Percentiles rank a stretch among this genome's conserved stretches.
Evolutionary conservation across 2,329 filamentous ascomycete genomes (phyloP).

Genomic region (Dryadomyces sulphureus): DNA sequence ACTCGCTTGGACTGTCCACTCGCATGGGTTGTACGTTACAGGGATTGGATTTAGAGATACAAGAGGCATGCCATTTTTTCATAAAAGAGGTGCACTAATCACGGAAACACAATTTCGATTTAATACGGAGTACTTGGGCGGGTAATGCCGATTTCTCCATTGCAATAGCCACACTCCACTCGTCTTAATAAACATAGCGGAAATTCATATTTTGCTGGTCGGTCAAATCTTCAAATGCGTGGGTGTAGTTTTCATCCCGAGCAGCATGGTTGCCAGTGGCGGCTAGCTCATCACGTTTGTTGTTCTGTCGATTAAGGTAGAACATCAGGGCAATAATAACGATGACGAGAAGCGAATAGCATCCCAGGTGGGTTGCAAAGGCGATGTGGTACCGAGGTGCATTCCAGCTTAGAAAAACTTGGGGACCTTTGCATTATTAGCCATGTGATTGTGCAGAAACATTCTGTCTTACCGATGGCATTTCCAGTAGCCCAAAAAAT

Average conservation of each 20-base stretch:
- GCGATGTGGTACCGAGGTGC: slow-evolving; percentile 54
- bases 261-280: slow-evolving; percentile 24
- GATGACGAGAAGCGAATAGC: slow-evolving; percentile 46
- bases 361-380: slow-evolving; percentile 54
- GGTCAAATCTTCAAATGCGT: slow-evolving; percentile 49
- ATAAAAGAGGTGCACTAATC: too few species aligned
- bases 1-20: too few species aligned
- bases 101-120: too few species aligned
- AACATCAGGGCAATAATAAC: slow-evolving; percentile 43
- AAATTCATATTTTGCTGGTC: slow-evolving; percentile 47
- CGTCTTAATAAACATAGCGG: slow-evolving; percentile 28
- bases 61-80: too few species aligned
- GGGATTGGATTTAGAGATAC: too few species aligned
- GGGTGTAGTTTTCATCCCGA: slow-evolving; percentile 25
- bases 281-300: slow-evolving; percentile 34
- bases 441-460: not conserved
- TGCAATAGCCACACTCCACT: too few species aligned
- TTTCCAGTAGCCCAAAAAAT: slow-evolving; percentile 42
- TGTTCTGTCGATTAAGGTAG: slow-evolving; percentile 42
- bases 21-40: too few species aligned
- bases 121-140: too few species aligned
- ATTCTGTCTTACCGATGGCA: slow-evolving; percentile 15
- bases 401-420: slow-evolving; percentile 47
- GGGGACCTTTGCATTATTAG: slow-evolving; percentile 24
- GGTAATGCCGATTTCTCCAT: too few species aligned